Evolutionary conservation across 805 yeast genomes (phyloP).

Genomic region (Candida nitratophila): DNA sequence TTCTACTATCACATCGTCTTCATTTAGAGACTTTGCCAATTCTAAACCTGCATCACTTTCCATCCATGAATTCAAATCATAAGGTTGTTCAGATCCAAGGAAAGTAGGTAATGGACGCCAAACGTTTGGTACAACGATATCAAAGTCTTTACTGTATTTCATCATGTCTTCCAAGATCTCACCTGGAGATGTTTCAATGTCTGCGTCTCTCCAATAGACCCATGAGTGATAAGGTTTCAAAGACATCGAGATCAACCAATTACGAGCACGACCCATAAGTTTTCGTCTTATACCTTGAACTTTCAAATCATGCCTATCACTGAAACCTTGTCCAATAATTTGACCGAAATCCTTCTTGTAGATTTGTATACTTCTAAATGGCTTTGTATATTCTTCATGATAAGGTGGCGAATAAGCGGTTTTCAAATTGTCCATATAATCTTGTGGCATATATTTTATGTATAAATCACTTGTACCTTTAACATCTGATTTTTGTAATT

Average conservation of each 20-base stretch:
- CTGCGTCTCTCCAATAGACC: constrained; percentile 91
- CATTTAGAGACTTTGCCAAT: constrained; percentile 55
- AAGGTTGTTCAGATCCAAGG: constrained; percentile 86
- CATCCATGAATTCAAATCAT: constrained; percentile 94
- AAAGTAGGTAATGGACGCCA: constrained; percentile 97
- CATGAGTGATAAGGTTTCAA: constrained; percentile 80
- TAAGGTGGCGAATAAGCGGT: constrained; percentile 60
- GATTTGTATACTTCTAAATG: constrained; percentile 74
- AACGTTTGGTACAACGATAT: constrained; percentile 79
- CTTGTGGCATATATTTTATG: constrained; percentile 59
- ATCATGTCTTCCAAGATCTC: constrained; percentile 67
- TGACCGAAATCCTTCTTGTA: constrained; percentile 82
- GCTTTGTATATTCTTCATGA: constrained; percentile 54
- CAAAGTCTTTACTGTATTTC: constrained; percentile 50
- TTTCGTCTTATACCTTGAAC: constrained; percentile 82
- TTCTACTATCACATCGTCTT: constrained; percentile 83
- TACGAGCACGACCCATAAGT: constrained; percentile 81
- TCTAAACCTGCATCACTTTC: constrained; percentile 75
- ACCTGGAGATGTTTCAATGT: constrained; percentile 77
- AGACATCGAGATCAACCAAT: constrained; percentile 72
- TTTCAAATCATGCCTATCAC: constrained; percentile 77
- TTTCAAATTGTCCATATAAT: constrained; percentile 49
- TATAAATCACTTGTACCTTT: constrained; percentile 58
- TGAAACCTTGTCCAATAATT: constrained; percentile 76
- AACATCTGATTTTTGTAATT: constrained; percentile 26